Conservation (phyloP, 2,329 filamentous ascomycete genomes). For the Malbranchea zuffiana region DNA sequence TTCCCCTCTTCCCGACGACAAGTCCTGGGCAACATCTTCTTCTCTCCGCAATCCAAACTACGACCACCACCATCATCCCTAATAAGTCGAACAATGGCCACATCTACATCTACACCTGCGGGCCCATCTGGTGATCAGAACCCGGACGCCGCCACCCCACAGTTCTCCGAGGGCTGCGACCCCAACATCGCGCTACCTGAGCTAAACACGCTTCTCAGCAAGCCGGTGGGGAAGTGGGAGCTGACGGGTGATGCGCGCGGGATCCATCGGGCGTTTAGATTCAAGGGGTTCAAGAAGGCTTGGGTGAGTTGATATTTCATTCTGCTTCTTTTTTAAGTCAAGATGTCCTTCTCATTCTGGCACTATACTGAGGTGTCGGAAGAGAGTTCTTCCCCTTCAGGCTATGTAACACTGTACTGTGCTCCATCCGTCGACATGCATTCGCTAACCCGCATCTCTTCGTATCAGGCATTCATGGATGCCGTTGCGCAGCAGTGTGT, state of each 20-base stretch:
- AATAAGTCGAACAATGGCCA: not conserved
- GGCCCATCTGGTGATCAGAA: not conserved
- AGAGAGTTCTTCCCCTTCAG: no score
- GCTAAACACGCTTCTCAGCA: conserved; percentile 3
- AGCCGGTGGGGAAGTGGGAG: conserved; percentile 5
- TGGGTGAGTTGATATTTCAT: conserved; percentile 4
- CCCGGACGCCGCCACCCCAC: no score
- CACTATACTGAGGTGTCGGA: not conserved
- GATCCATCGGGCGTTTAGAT: conserved; percentile 6
- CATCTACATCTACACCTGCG: not conserved
- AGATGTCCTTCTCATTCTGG: not conserved
- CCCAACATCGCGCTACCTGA: conserved; percentile 4
- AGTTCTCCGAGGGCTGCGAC: conserved; percentile 8
- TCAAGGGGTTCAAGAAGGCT: conserved; percentile 10
- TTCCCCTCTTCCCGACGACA: no score
- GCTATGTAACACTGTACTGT: no score
- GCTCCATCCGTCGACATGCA: no score
- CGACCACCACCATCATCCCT: not conserved
- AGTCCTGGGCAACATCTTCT: no score
- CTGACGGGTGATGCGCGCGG: conserved; percentile 5
- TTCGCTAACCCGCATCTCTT: no score
- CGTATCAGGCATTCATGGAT: conserved; percentile 12
- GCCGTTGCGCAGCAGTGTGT: conserved; percentile 8
- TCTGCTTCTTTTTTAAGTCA: not conserved
- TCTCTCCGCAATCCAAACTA: not conserved